phyloP scores from a whole-genome alignment of 805 yeast genomes.

The Zygoascus ofunaensis region DNA sequence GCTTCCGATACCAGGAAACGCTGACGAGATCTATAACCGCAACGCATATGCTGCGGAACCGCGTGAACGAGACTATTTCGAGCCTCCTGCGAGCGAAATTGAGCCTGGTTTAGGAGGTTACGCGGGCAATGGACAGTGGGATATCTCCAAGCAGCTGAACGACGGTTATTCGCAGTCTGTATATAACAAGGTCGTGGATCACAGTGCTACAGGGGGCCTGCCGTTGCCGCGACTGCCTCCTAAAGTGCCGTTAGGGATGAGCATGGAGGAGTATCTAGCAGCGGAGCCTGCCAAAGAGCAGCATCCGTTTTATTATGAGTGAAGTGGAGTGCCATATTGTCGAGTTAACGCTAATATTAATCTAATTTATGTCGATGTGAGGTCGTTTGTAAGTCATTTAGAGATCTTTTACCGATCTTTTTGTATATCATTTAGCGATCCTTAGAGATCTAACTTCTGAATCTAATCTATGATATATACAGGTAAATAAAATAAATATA shows the following conservation, averaged over 20 bases:
- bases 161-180: conserved; percentile 30
- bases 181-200: conserved; percentile 17
- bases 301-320: conserved; percentile 14
- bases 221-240: conserved; percentile 18
- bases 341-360: no score
- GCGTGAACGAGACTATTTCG: neutral
- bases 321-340: no score
- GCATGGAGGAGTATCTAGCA: conserved; percentile 19
- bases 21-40: conserved; percentile 15
- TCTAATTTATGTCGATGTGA: no score
- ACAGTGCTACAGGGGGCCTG: neutral
- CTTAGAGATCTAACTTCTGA: no score
- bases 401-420: no score
- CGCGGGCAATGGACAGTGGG: conserved; percentile 24
- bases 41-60: conserved; percentile 23
- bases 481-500: no score
- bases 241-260: conserved; percentile 23
- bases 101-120: conserved; percentile 21
- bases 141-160: conserved; percentile 26
- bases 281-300: conserved; percentile 12
- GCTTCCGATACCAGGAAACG: neutral
- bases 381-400: no score
- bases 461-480: no score
- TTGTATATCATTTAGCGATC: no score
- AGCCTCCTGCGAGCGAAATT: conserved; percentile 5